phyloP scores from a whole-genome alignment of 805 yeast species.

The Candida silvicultrix region DNA sequence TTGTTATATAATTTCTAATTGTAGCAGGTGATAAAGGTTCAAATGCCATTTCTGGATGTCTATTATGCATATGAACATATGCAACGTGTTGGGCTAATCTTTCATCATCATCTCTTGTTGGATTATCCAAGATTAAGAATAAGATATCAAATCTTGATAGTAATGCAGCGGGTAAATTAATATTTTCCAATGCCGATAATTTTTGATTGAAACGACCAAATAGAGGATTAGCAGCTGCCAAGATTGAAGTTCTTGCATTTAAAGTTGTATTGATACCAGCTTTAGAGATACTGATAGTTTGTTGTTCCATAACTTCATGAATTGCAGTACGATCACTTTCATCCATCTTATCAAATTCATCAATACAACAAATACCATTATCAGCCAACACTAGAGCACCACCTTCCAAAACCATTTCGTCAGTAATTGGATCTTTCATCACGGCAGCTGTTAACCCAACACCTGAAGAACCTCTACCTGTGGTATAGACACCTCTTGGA shows the following conservation, averaged over 20 bases:
- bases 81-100: constrained; percentile 91
- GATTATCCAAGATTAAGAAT: constrained; percentile 81
- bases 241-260: constrained; percentile 89
- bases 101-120: constrained; percentile 74
- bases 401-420: constrained; percentile 96
- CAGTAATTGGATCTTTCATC: constrained; percentile 98
- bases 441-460: constrained; percentile 99
- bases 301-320: constrained; percentile 99
- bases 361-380: constrained; percentile 97
- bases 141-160: constrained; percentile 90
- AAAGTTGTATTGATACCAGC: constrained; percentile 96
- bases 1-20: constrained; percentile 81
- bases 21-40: constrained; percentile 74
- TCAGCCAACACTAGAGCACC: constrained; percentile 97
- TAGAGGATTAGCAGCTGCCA: constrained; percentile 98
- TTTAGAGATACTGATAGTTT: constrained; percentile 92
- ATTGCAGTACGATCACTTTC: constrained; percentile 95
- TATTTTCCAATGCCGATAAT: constrained; percentile 88
- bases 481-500: constrained; percentile 94
- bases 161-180: constrained; percentile 93
- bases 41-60: constrained; percentile 72
- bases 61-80: constrained; percentile 89
- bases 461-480: constrained; percentile 98
- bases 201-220: constrained; percentile 92
- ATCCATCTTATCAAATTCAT: constrained; percentile 99